Base-by-base conservation (phyloP, 2,329 filamentous ascomycete species). In the Fusarium brevicatenulatum region DNA sequence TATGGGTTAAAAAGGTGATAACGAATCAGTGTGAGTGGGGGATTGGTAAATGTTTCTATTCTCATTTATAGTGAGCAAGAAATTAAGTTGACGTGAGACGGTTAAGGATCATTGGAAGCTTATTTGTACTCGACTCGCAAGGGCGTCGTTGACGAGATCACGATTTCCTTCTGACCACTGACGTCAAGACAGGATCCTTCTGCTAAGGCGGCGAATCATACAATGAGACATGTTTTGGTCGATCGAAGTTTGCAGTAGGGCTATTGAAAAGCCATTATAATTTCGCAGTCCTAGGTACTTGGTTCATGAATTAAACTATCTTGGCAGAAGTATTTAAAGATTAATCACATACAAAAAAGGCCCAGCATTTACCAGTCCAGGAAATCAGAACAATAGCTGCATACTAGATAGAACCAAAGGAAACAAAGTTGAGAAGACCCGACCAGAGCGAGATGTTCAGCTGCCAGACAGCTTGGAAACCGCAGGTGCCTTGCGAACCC, bases 71-170 rank as follows among this genome's bases (percentile, higher is more conserved):
- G 2, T 11, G 6, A 4, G 7, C 3, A 15, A 34, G 21, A 32
- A 5, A 32, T 10, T 9, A 4, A 25, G n/a, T 54, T 43, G 7
- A 2, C 4, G 9, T 6, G 3, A 18, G 4, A 10, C 1, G 7
- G 9, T 15, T n/a, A 2, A 58, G 9, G 3, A 7, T 4, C 9
- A 8, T 10, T 7, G 19, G 4, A 15, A 10, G 1, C 10, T 12
- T 55, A 43, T 68, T 49, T 67, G 53, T 68, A 53, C 25, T n/a
- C 13, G 12, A 12, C 8, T 13, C 16, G 9, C 18, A 68, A 68
- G 56, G 65, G 65, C 65, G 65, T 43, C 19, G 18, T 49, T 68
- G 63, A 68, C 65, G 43, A 39, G 42, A 25, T 40, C 9, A 28
- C n/a, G n/a, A 44, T n/a, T 7, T 10, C 23, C 6, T 5, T 15